Evolutionary conservation across 805 yeast species (phyloP), one percentile per base, ranked within the genome.

Genomic region (Lipomyces mesembrius): DNA sequence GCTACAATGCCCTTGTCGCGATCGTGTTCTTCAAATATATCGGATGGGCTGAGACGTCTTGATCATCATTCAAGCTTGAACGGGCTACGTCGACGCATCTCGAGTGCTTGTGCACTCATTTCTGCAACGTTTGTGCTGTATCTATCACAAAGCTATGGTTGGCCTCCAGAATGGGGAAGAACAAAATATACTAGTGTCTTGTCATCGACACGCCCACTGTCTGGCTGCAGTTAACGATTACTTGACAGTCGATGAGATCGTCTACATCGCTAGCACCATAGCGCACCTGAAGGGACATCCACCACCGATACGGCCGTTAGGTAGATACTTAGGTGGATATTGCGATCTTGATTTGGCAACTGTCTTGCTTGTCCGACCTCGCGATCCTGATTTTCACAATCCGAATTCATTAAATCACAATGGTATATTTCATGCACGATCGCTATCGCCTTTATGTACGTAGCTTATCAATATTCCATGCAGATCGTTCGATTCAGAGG

Each of bases 401-500:
- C 17, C 43, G 5, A n/a, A 43, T 43, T 55, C 7, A 29, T 29
- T 12, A 17, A 56, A 29, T 32, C 27, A n/a, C 11, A 22, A 56
- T 56, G 59, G 43, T 29, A 32, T 56, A 17, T 17, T 27, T 27
- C 20, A 52, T 4, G 27, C 56, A 25, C 12, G 34, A 17, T 29
- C 29, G 20, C 20, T n/a, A 17, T 17, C 49, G 6, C 17, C 12
- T 37, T 14, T 43, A 43, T 7, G 20, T 43, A 6, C 22, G 20
- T n/a, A 37, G 49, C 49, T 43, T n/a, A 43, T 43, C 49, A 43
- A 43, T n/a, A 5, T n/a, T n/a, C 39, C 14, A n/a, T 22, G 6
- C 56, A 81, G 92, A 85, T 93, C 72, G 79, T 90, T 27, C 82
- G 99, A 74, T 91, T 95, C 78, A 84, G 97, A 74, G 83, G 95